Conservation (phyloP, 306 rosid genomes). For the Dalbergia cultrata region DNA sequence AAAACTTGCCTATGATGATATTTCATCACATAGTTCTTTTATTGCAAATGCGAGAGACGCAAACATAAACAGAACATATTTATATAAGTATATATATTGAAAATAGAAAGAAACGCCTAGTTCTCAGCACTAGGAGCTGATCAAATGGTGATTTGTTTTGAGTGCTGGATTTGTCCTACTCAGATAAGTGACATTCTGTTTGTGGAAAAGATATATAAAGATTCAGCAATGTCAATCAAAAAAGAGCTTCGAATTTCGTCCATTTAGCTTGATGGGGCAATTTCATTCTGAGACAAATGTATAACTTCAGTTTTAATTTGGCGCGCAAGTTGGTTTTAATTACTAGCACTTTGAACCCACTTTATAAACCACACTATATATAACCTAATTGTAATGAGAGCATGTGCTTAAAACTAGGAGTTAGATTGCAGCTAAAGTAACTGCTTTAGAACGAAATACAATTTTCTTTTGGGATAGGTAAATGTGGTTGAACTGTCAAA, state of each 20-base stretch:
- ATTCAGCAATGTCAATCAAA: neutral
- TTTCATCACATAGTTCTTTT: neutral
- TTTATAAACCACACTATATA: neutral
- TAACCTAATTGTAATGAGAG: neutral
- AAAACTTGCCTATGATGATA: slow-evolving; percentile 2
- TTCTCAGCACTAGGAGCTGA: slow-evolving; percentile 6
- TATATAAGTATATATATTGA: slow-evolving; percentile 17
- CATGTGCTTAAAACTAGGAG: neutral
- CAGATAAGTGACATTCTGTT: neutral
- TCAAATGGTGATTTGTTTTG: neutral
- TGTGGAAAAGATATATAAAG: neutral
- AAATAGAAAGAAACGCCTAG: slow-evolving; percentile 15
- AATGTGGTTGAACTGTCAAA: too few relatives aligned
- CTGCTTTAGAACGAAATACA: too few relatives aligned
- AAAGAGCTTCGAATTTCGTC: neutral
- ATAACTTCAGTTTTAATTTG: neutral
- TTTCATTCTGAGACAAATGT: neutral
- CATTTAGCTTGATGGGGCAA: neutral
- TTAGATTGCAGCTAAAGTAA: neutral
- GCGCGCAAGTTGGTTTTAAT: neutral
- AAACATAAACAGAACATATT: neutral
- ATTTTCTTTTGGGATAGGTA: too few relatives aligned
- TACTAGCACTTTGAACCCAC: neutral
- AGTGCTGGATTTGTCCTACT: slow-evolving; percentile 14
- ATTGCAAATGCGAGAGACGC: too few relatives aligned